Percentiles rank a stretch among this genome's conserved stretches.
Conservation (phyloP, 2,329 filamentous ascomycete genomes). For the Microdochium nivale region DNA sequence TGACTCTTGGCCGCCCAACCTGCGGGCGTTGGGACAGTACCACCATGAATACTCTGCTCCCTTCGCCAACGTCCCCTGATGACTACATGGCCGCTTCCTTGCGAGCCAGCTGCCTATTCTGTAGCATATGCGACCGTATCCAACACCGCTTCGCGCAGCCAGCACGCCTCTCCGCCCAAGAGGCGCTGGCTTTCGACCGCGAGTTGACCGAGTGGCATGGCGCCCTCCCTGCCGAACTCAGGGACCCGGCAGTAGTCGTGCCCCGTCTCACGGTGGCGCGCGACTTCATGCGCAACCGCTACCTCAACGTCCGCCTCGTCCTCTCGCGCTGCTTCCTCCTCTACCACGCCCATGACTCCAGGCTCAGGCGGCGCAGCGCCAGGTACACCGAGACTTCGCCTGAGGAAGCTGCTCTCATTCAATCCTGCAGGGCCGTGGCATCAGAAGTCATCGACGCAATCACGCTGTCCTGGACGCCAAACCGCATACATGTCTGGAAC, state of each 20-base stretch:
- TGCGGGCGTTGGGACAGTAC: conserved; percentile 43
- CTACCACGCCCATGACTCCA: conserved; percentile 12
- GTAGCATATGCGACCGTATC: conserved; percentile 18
- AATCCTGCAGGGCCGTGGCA: conserved; percentile 16
- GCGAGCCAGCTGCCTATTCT: conserved; percentile 17
- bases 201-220: conserved; percentile 18
- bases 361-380: conserved; percentile 1
- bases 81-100: conserved; percentile 15
- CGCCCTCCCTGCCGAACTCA: conserved; percentile 11
- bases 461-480: conserved; percentile 21
- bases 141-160: conserved; percentile 20
- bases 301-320: conserved; percentile 18
- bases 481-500: conserved; percentile 22
- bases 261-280: conserved; percentile 15
- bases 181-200: conserved; percentile 15
- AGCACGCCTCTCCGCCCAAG: conserved; percentile 12
- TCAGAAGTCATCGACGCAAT: conserved; percentile 19
- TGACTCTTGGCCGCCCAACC: conserved; percentile 61
- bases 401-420: conserved; percentile 13
- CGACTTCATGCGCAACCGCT: conserved; percentile 19
- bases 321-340: conserved; percentile 13
- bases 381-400: conserved; percentile 3
- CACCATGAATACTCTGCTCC: conserved; percentile 20
- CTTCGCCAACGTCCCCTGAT: conserved; percentile 9
- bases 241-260: conserved; percentile 10